phyloP scores from a whole-genome alignment of 345 rosid genomes.

The Capsella bursapastoris region DNA sequence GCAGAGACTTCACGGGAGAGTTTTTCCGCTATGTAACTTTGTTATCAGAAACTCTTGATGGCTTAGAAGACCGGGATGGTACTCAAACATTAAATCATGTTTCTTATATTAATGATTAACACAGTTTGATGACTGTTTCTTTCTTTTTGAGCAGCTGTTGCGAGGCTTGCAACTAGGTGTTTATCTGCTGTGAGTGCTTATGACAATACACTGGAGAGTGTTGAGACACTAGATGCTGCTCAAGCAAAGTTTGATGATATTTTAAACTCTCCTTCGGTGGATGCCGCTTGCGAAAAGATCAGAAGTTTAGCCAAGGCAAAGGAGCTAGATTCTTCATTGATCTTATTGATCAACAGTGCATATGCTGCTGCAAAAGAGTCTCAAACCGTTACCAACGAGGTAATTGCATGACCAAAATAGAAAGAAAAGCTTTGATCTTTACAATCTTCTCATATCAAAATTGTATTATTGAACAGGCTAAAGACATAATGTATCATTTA shows the following conservation, averaged over 20 bases:
- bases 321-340: conserved; percentile 88
- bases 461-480: conserved; percentile 53
- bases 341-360: conserved; percentile 79
- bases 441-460: conserved; percentile 7
- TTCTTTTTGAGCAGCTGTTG: conserved; percentile 58
- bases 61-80: conserved; percentile 91
- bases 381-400: conserved; percentile 76
- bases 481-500: conserved; percentile 78
- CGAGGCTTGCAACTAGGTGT: conserved; percentile 85
- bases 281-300: conserved; percentile 84
- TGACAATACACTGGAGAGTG: conserved; percentile 73
- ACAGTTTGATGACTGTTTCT: background rate
- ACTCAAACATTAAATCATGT: conserved; percentile 29
- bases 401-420: conserved; percentile 1
- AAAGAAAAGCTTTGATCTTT: conserved; percentile 4
- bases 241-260: conserved; percentile 91
- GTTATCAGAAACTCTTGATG: conserved; percentile 69
- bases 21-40: conserved; percentile 70
- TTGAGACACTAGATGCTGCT: conserved; percentile 75
- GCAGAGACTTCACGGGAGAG: conserved; percentile 80
- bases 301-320: conserved; percentile 84
- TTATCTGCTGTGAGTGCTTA: conserved; percentile 84
- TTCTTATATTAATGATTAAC: background rate
- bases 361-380: conserved; percentile 95
- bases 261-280: conserved; percentile 75